phyloP scores from a whole-genome alignment of 768 basidiomycete genomes.

The Termitomyces sp. region DNA sequence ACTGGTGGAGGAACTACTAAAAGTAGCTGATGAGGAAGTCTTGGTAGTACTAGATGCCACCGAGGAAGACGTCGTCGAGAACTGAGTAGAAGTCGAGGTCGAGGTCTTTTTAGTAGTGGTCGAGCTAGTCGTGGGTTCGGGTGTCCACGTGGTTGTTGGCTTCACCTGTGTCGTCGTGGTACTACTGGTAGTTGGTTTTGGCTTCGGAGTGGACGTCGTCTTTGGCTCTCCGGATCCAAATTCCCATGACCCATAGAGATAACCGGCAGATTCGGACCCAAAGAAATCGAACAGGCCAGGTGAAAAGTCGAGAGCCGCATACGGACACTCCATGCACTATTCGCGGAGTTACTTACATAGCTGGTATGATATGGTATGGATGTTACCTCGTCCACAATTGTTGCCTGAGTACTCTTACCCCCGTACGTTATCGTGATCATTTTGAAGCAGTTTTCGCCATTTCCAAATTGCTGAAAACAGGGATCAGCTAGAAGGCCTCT shows the following conservation, averaged over 20 bases:
- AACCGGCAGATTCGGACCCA: constrained; percentile 30
- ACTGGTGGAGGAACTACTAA: background rate
- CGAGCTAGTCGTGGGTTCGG: constrained; percentile 6
- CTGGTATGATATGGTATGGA: background rate
- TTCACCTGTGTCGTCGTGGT: constrained; percentile 18
- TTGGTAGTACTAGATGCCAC: background rate
- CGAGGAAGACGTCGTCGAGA: constrained; percentile 7
- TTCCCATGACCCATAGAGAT: constrained; percentile 42
- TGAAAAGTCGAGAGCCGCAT: constrained; percentile 46
- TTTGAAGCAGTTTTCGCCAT: constrained; percentile 37
- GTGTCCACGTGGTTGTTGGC: constrained; percentile 12
- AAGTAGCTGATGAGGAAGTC: background rate
- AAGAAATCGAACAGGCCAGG: constrained; percentile 48
- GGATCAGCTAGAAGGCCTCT: background rate
- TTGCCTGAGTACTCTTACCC: constrained; percentile 36
- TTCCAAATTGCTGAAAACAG: constrained; percentile 15
- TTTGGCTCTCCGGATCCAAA: constrained; percentile 19
- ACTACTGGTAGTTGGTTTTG: constrained; percentile 19
- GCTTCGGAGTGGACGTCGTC: constrained; percentile 12
- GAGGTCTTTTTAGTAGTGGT: constrained; percentile 11
- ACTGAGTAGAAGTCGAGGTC: constrained; percentile 5
- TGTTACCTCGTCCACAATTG: constrained; percentile 47
- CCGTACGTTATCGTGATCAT: constrained; percentile 45
- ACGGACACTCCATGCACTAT: constrained; percentile 48
- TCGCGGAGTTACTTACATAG: background rate